phyloP scores from a whole-genome alignment of 306 rosid genomes.

The Dryas octopetala region DNA sequence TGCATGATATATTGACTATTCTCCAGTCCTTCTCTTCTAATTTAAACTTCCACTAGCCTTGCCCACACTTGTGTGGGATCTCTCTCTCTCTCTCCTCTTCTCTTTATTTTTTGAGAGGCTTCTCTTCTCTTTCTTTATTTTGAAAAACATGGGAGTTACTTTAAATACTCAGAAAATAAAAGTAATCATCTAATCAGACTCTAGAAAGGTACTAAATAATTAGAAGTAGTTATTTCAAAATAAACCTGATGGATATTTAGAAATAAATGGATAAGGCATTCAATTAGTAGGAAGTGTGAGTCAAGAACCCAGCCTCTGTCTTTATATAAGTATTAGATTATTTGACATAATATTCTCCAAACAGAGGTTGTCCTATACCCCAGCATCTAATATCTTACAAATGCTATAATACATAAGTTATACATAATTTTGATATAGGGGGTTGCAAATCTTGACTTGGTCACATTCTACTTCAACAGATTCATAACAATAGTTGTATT shows the following conservation, averaged over 20 bases:
- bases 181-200: not conserved
- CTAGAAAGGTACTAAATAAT: not conserved
- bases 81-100: accelerated
- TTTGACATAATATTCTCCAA: not conserved
- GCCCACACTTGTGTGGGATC: no score
- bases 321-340: not conserved
- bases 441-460: not conserved
- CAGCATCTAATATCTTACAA: not conserved
- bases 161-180: no score
- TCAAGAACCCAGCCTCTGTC: not conserved
- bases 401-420: not conserved
- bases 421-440: not conserved
- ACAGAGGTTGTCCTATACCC: not conserved
- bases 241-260: not conserved
- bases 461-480: not conserved
- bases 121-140: no score
- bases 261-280: not conserved
- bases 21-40: no score
- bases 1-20: constrained; percentile 1
- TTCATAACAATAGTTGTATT: not conserved
- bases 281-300: not conserved
- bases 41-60: no score
- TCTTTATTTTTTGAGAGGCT: no score
- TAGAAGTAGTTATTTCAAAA: not conserved
- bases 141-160: not conserved